Evolutionary conservation across 164 flowering plant genomes (phyloP), one percentile per base, ranked within the genome.

Genomic region (Magnolia changhungtana): DNA sequence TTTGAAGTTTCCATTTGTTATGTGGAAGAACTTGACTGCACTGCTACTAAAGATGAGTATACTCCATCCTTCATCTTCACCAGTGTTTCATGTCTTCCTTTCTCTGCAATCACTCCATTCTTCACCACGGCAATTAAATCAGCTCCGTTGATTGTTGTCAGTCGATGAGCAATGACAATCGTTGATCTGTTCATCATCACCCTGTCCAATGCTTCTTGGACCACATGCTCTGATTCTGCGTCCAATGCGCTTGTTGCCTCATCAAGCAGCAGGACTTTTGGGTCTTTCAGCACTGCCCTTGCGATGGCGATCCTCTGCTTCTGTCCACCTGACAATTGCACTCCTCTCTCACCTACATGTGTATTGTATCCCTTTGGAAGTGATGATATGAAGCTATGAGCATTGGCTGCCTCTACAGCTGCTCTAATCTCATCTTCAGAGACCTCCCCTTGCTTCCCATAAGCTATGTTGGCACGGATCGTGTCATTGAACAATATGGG

Each of bases 231-330:
- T 7, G 94, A 92, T 76, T 90, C 91, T 4, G 91, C 89, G 72
- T 92, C 94, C 27, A 90, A 74, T 1, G 93, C 94, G 70, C 92
- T 89, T 6, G 94, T 92, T 1, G 96, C 94, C 74, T 90, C 92
- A 58, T 92, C 96, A 0, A 89, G 88, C 64, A 92, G 75, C 19
- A 90, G 85, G 19, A 92, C 86, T 58, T 72, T 90, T 0, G 94
- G 94, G 70, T 90, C 78, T 79, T 89, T 90, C 13, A 89, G 73
- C 2, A 90, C 84, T 0, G 93, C 94, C 49, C 94, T 79, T 2
- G 97, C 90, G 23, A 90, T 92, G 75, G 93, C 93, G 11, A 92
- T 87, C 55, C 92, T 45, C 65, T 92, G 93, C 81, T 90, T 92
- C 71, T 90, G 94, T 7, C 94, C 94, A 7, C 96, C 96, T 2